These are phyloP conservation scores for Chrysosphaeria jannelii DNA, from an alignment of 2,329 filamentous ascomycete species.

Conservation along the genomic window DNA sequence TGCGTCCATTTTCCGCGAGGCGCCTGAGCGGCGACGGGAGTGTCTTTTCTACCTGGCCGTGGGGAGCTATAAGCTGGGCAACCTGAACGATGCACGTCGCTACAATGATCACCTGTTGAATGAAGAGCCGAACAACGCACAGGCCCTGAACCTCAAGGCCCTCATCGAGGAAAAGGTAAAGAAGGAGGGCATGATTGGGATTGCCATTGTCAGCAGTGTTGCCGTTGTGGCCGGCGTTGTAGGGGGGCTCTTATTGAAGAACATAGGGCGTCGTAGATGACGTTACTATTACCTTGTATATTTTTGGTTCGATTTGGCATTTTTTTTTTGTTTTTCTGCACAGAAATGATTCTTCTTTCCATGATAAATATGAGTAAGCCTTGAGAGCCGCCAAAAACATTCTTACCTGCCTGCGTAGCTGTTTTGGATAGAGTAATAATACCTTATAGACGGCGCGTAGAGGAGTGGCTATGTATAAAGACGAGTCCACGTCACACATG, in stretches of 20 bases:
- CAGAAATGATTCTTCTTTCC: no score
- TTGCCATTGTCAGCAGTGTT: conserved; percentile 80
- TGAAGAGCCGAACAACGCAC: conserved; percentile 71
- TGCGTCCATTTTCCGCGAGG: conserved; percentile 83
- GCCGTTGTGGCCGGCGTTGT: conserved; percentile 83
- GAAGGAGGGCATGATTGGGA: conserved; percentile 76
- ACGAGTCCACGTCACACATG: no score
- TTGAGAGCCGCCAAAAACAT: no score
- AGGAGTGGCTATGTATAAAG: no score
- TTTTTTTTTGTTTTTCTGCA: no score
- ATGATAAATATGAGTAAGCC: no score
- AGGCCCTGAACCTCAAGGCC: conserved; percentile 58
- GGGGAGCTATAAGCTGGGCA: conserved; percentile 93
- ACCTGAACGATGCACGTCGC: conserved; percentile 77
- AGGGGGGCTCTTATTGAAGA: conserved; percentile 59
- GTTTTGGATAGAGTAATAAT: no score
- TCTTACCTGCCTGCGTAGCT: no score
- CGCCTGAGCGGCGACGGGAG: conserved; percentile 78
- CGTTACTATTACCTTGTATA: no score
- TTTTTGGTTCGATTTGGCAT: no score
- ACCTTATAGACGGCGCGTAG: no score
- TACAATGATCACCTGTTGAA: conserved; percentile 87
- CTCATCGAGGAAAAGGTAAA: conserved; percentile 92
- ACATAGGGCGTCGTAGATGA: conserved; percentile 30
- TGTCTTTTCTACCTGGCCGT: conserved; percentile 95